Evolutionary conservation across 2,329 filamentous ascomycete genomes (phyloP).

Genomic region (Claviceps sp.): DNA sequence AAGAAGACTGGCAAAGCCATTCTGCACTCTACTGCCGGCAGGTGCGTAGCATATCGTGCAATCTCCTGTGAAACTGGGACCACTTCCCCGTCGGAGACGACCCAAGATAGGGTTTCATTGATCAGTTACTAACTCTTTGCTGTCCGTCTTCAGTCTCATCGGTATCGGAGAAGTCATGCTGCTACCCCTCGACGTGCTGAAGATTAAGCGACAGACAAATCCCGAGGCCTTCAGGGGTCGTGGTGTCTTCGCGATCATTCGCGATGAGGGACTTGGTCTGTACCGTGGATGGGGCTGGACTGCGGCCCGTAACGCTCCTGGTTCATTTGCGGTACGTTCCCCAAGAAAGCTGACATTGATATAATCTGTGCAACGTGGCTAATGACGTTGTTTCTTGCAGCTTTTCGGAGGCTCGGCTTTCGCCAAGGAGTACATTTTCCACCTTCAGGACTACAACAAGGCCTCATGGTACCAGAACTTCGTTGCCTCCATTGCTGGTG

Average conservation of each 20-base stretch:
- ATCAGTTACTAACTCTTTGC: background rate
- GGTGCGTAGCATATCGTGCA: constrained; percentile 31
- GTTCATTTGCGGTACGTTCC: constrained; percentile 79
- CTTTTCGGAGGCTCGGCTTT: constrained; percentile 96
- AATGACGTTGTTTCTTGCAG: constrained; percentile 27
- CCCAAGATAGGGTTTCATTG: too few relatives aligned
- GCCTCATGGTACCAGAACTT: constrained; percentile 95
- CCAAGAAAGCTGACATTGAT: background rate
- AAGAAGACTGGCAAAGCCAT: constrained; percentile 97
- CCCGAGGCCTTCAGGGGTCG: constrained; percentile 94
- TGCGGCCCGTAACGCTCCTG: constrained; percentile 88
- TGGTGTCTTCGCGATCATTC: constrained; percentile 77
- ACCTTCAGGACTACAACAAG: constrained; percentile 85
- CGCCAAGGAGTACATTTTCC: constrained; percentile 91
- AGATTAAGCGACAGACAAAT: constrained; percentile 99
- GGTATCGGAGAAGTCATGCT: constrained; percentile 96
- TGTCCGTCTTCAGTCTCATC: constrained; percentile 50
- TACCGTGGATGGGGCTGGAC: constrained; percentile 98
- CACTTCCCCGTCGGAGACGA: background rate
- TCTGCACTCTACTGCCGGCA: constrained; percentile 92
- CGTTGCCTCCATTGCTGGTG: constrained; percentile 86
- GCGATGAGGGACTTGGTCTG: constrained; percentile 86
- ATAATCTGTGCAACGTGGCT: background rate
- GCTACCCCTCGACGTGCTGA: constrained; percentile 87
- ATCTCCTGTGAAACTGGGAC: background rate